phyloP scores from a whole-genome alignment of 1,284 basidiomycete species.

The Tilletia setariae region DNA sequence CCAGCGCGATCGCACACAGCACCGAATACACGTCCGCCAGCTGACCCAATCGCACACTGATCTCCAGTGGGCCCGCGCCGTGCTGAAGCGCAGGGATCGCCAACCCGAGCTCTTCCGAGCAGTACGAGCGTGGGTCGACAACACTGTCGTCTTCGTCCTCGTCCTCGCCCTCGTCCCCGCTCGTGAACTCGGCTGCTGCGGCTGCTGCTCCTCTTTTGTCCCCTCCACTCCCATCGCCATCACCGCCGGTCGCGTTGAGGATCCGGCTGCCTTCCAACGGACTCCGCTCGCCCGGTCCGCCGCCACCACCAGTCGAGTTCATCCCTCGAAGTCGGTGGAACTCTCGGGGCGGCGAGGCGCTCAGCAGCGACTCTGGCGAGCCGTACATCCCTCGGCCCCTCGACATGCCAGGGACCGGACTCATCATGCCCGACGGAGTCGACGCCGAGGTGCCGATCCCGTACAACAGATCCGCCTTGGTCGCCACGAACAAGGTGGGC shows the following conservation, averaged over 20 bases:
- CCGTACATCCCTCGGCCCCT: neutral
- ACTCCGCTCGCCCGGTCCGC: neutral
- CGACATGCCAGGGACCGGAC: neutral
- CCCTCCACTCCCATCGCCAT: neutral
- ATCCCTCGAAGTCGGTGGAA: neutral
- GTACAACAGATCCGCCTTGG: conserved; percentile 87
- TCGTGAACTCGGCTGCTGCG: neutral
- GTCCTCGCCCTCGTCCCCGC: neutral
- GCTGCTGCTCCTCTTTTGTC: no score
- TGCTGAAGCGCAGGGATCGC: conserved; percentile 26
- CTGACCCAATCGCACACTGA: conserved; percentile 70
- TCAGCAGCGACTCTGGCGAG: neutral
- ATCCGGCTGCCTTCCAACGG: neutral
- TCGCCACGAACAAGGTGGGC: conserved; percentile 94
- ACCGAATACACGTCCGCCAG: conserved; percentile 84
- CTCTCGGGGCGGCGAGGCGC: conserved; percentile 22
- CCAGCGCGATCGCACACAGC: conserved; percentile 70
- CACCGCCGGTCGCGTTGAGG: neutral
- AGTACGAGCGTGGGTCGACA: conserved; percentile 93
- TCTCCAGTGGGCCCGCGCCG: conserved; percentile 45
- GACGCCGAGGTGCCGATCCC: neutral
- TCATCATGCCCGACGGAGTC: neutral
- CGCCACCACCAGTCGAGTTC: neutral
- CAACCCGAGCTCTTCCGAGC: conserved; percentile 46
- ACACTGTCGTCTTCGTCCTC: conserved; percentile 69